Percentiles rank a stretch among this genome's conserved stretches.
Evolutionary conservation across 129 eudicot genomes (phyloP).

Genomic region (Chrysanthemum makinoi): DNA sequence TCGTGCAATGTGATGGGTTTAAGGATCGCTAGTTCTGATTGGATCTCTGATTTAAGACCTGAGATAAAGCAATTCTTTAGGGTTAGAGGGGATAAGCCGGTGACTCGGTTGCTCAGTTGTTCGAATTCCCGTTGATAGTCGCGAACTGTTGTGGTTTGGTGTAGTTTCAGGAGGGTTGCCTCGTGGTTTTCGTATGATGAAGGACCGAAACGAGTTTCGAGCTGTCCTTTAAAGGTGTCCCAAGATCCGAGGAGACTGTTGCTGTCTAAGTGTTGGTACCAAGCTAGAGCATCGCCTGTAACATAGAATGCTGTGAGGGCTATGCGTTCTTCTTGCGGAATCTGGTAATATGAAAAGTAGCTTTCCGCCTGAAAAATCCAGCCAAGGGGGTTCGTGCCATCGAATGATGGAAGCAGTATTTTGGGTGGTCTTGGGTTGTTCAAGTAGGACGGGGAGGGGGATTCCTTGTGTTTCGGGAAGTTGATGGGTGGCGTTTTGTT

Average conservation of each 20-base stretch:
- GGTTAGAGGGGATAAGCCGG: no score
- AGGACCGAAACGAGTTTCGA: neutral
- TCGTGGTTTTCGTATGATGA: no score
- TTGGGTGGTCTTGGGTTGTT: neutral
- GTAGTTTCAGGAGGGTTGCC: no score
- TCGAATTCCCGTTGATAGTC: no score
- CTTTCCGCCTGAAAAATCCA: neutral
- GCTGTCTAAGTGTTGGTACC: neutral
- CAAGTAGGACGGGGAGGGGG: neutral
- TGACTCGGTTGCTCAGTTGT: no score
- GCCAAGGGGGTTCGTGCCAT: neutral
- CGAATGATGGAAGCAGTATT: neutral
- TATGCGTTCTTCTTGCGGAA: neutral
- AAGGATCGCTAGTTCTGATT: no score
- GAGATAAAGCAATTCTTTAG: no score
- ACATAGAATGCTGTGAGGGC: neutral
- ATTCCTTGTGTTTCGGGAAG: no score
- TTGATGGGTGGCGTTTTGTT: no score
- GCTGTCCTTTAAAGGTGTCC: neutral
- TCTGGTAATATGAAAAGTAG: neutral
- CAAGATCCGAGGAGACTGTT: neutral
- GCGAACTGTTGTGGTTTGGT: no score
- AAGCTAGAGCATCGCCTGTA: neutral
- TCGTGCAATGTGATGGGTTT: no score
- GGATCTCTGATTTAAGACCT: no score